Base-by-base conservation (phyloP, 495 filamentous ascomycete species). In the Penicillium lividum region DNA sequence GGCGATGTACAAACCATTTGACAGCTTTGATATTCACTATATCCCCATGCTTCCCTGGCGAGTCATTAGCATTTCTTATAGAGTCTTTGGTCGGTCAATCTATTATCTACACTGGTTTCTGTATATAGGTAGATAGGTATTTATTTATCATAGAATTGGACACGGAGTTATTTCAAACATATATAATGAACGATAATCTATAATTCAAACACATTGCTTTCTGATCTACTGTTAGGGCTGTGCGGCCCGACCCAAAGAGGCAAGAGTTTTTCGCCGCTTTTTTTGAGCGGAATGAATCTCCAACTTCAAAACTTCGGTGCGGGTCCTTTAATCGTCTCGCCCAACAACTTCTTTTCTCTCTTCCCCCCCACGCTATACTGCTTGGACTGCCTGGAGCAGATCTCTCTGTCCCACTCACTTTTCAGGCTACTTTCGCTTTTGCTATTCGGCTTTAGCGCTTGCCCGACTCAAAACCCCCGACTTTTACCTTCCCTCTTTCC, bases 341-440 rank as follows among this genome's bases (percentile, higher is more conserved):
- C 29, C 53, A 44, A 46, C 53, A 61, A 48, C 53, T 47, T 59
- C 53, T 58, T 58, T 49, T 58, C 27, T 56, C 51, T 58, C 59
- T 47, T 58, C 27, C 54, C 45, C 59, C 61, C 43, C 50, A 53
- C 59, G 38, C 49, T 54, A 25, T 63, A 73, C 75, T 79, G 76
- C 76, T 75, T 77, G 76, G 76, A 70, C 76, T 79, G 76, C 76
- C 76, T 77, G 76, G 76, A 70, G 76, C 76, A 77, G 76, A 75
- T 53, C 62, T 55, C 45, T 42, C n/a, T 31, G 36, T 59, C 31
- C 44, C 58, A 52, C 25, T 54, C 47, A 7, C 31, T 43, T 34
- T 31, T 34, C 30, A 13, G 53, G 25, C 42, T 31, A 18, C 38
- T 48, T 15, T 36, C 22, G 15, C 33, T 43, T 13, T 30, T 54